phyloP scores from a whole-genome alignment of 2,329 filamentous ascomycete genomes.

The Septoria petroselini region DNA sequence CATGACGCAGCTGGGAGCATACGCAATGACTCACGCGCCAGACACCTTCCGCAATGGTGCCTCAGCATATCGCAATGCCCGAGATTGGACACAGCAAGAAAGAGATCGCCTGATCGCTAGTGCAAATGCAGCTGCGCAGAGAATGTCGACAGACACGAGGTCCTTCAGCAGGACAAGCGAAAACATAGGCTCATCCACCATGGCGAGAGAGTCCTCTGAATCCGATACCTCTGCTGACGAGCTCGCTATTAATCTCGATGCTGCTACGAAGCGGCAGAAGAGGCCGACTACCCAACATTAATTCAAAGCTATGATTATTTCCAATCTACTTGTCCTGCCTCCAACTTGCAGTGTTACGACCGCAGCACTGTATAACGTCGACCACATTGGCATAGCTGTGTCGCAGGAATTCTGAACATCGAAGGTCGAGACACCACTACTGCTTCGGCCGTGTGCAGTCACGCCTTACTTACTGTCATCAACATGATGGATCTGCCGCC shows the following conservation, averaged over 20 bases:
- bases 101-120: conserved; percentile 25
- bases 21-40: conserved; percentile 21
- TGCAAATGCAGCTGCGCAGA: conserved; percentile 3
- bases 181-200: background rate
- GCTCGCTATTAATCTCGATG: background rate
- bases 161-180: background rate
- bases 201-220: conserved; percentile 1
- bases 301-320: background rate
- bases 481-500: too few relatives aligned
- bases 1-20: conserved; percentile 23
- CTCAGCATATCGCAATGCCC: conserved; percentile 25
- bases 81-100: conserved; percentile 27
- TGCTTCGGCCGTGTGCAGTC: too few relatives aligned
- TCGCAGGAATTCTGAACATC: too few relatives aligned
- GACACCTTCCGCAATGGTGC: conserved; percentile 24
- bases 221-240: background rate
- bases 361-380: conserved; percentile 2
- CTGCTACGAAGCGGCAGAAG: conserved; percentile 1
- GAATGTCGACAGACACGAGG: background rate
- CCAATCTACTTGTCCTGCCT: background rate
- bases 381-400: conserved; percentile 6
- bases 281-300: conserved; percentile 2
- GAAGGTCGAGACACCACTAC: too few relatives aligned
- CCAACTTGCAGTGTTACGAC: conserved; percentile 3
- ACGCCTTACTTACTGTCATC: too few relatives aligned